A percentile compares a stretch with the other conserved stretches of the same genome.
These are phyloP conservation scores for Penicillium sp. DNA, from an alignment of 2,329 filamentous ascomycete genomes.

Conservation along the genomic window DNA sequence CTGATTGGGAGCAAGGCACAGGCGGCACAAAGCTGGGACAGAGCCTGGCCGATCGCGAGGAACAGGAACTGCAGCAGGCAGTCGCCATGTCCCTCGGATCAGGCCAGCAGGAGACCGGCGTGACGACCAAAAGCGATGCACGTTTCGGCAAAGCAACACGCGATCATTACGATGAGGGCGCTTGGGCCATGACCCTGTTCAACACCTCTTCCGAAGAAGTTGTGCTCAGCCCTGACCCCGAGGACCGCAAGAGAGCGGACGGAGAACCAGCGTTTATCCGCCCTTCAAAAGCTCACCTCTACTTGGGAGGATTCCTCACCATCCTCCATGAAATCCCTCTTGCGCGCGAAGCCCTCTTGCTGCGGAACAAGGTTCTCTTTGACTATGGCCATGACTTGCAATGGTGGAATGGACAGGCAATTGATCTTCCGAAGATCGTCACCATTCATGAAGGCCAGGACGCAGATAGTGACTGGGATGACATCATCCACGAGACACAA, in stretches of 20 bases:
- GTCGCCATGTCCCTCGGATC: slow-evolving; percentile 45
- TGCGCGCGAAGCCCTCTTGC: slow-evolving; percentile 53
- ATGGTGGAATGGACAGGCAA: slow-evolving; percentile 58
- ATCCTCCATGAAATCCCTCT: slow-evolving; percentile 59
- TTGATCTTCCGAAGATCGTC: slow-evolving; percentile 49
- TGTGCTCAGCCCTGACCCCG: slow-evolving; percentile 50
- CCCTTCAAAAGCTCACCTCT: slow-evolving; percentile 49
- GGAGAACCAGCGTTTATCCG: slow-evolving; percentile 55
- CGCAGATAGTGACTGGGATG: slow-evolving; percentile 36
- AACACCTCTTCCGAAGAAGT: slow-evolving; percentile 48
- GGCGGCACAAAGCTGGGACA: slow-evolving; percentile 29
- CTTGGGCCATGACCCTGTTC: slow-evolving; percentile 54
- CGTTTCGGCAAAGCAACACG: slow-evolving; percentile 53
- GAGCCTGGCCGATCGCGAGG: slow-evolving; percentile 41
- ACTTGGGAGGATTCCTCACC: slow-evolving; percentile 55
- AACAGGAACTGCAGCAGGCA: slow-evolving; percentile 44
- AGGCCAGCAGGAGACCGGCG: slow-evolving; percentile 53
- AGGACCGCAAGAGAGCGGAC: slow-evolving; percentile 45
- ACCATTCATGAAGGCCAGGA: slow-evolving; percentile 36
- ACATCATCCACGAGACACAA: slow-evolving; percentile 55
- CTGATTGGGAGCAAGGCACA: slow-evolving; percentile 17
- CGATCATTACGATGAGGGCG: slow-evolving; percentile 49
- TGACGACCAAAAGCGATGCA: slow-evolving; percentile 39
- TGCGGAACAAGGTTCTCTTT: slow-evolving; percentile 41
- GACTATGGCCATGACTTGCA: slow-evolving; percentile 54